phyloP scores from a whole-genome alignment of 164 flowering plant genomes.

The Liquidambar formosana region DNA sequence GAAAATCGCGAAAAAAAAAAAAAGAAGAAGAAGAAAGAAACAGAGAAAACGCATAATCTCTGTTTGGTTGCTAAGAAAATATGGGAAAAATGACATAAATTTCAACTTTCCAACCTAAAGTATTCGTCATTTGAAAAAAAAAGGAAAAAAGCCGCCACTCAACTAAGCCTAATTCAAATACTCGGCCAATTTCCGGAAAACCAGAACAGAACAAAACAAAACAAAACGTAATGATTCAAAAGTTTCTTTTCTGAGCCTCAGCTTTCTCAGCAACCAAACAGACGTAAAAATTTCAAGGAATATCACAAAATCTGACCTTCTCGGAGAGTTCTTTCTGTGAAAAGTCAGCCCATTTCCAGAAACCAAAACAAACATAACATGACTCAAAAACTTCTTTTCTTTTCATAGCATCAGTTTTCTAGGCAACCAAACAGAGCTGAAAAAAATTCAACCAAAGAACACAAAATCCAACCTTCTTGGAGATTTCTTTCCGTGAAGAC shows the following conservation, averaged over 20 bases:
- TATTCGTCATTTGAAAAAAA: neutral
- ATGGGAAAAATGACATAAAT: neutral
- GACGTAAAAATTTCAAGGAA: no score
- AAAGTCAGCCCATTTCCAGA: no score
- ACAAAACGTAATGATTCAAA: no score
- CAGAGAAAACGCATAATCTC: no score
- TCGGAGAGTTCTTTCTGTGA: no score
- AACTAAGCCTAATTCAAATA: neutral
- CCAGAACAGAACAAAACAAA: no score
- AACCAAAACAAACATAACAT: neutral
- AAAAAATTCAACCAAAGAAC: neutral
- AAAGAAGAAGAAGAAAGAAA: no score
- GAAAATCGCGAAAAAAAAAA: neutral
- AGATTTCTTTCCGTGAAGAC: slow-evolving; percentile 1
- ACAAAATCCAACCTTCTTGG: slow-evolving; percentile 18
- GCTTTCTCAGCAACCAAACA: no score
- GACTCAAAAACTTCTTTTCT: no score
- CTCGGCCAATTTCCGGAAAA: neutral
- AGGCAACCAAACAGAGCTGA: slow-evolving; percentile 4
- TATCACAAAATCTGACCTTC: no score
- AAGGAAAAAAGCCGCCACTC: no score
- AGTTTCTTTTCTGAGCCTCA: no score
- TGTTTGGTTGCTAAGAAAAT: slow-evolving; percentile 7
- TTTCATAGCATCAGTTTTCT: slow-evolving; percentile 1
- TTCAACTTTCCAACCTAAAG: neutral